Evolutionary conservation across 371 early-diverging fungal species (phyloP), one percentile per base, ranked within the genome.

Genomic region (Rhizopus sp.): DNA sequence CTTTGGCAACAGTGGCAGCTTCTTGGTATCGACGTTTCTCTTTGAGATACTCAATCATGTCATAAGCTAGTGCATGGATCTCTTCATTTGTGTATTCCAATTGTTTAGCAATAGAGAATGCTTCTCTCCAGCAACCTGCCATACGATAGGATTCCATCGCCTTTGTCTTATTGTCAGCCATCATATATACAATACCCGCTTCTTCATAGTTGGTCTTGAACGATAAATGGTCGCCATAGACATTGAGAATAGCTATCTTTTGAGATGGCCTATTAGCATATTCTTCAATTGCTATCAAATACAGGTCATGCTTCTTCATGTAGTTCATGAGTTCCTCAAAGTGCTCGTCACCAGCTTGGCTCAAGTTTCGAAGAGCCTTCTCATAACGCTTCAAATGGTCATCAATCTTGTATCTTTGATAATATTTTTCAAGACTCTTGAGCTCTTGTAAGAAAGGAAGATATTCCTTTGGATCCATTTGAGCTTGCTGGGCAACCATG

Each of bases 381-480:
- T 70, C 81, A 54, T 80, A 63, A 42, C 91, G 83, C 17, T 83
- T 82, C 40, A 98, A 73, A 70, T 93, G 87, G 47, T 91, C 91
- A 56, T 98, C 95, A 51, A 98, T 97, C 60, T 77, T 70, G 83
- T 82, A 97, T 3, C 89, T 84, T 60, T 92, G 94, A 56, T 92
- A 91, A 44, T 87, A 81, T 45, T 74, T 77, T 38, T 85, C 81
- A 15, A 93, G 70, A 17, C 83, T 82, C 39, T 90, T 86, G 48
- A 96, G 84, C 58, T 90, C 91, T 41, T 88, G 79, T 54, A 98
- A 75, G 73, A 94, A 94, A 1, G 95, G 90, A 48, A 97, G 68
- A 57, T 97, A 97, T 76, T 98, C 98, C 30, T 94, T 81, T 16
- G 98, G 98, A 81, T 98, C 98, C 75, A 85, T 94, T 60, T 97